Percentiles rank a stretch among this genome's conserved stretches.
Conservation (phyloP, 1,284 basidiomycete genomes). For the Sanghuangporus baumii region DNA sequence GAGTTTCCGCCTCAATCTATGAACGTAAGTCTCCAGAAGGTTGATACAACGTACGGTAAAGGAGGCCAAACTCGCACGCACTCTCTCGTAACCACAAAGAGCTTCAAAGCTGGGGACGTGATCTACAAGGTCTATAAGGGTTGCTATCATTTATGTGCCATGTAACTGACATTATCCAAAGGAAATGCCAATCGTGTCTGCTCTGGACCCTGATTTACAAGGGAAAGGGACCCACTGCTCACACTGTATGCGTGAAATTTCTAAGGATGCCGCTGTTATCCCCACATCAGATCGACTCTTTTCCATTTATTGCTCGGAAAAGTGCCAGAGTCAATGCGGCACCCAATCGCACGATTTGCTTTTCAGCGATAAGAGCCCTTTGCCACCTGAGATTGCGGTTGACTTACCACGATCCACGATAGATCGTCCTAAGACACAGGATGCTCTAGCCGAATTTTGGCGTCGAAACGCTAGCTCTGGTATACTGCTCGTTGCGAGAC, state of each 20-base stretch:
- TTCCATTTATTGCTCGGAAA: constrained; percentile 66
- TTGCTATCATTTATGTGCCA: neutral
- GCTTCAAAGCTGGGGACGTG: constrained; percentile 61
- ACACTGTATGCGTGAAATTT: constrained; percentile 59
- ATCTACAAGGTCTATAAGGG: constrained; percentile 58
- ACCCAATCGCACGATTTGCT: constrained; percentile 60
- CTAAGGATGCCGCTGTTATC: constrained; percentile 38
- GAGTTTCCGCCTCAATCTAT: constrained; percentile 63
- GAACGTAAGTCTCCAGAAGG: constrained; percentile 56
- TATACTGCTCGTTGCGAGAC: constrained; percentile 59
- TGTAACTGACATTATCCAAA: constrained; percentile 26
- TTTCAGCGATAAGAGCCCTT: constrained; percentile 58
- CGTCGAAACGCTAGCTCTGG: constrained; percentile 40
- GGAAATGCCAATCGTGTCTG: constrained; percentile 68
- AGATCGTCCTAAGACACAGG: constrained; percentile 52
- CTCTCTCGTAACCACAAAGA: constrained; percentile 59
- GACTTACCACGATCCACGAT: constrained; percentile 28
- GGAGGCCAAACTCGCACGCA: constrained; percentile 38
- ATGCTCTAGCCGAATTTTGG: constrained; percentile 48
- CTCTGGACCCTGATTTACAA: constrained; percentile 65
- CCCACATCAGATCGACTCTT: constrained; percentile 46
- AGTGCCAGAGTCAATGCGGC: constrained; percentile 52
- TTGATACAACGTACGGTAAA: constrained; percentile 32
- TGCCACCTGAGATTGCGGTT: constrained; percentile 47
- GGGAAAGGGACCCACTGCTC: constrained; percentile 60